Percentiles rank a stretch among this genome's conserved stretches.
phyloP scores from a whole-genome alignment of 2,329 filamentous ascomycete genomes.

The Phoma herbarum region DNA sequence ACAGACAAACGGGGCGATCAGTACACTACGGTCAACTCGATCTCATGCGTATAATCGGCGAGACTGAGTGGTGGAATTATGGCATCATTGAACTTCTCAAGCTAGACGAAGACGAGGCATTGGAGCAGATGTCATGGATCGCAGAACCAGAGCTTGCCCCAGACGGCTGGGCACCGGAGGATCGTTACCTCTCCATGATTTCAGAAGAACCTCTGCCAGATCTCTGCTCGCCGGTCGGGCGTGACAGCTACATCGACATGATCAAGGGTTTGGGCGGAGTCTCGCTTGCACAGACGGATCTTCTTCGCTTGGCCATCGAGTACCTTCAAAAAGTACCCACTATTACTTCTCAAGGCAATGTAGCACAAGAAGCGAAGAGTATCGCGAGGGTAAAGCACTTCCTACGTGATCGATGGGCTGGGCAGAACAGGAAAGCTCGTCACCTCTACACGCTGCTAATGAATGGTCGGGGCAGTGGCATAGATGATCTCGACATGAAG shows the following conservation, averaged over 20 bases:
- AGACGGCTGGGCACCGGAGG: neutral
- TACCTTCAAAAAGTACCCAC: slow-evolving; percentile 1
- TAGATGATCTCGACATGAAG: neutral
- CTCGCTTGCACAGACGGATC: neutral
- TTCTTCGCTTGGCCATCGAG: neutral
- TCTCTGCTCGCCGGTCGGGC: neutral
- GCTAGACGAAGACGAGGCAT: neutral
- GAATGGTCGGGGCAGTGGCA: neutral
- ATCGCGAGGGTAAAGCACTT: neutral
- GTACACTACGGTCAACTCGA: neutral
- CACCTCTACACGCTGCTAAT: neutral
- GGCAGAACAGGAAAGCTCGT: neutral
- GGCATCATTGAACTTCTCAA: neutral
- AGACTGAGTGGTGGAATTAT: neutral
- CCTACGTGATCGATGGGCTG: neutral
- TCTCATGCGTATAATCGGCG: neutral
- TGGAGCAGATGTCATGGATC: slow-evolving; percentile 8
- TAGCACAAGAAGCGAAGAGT: neutral
- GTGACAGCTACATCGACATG: neutral
- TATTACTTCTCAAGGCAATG: neutral
- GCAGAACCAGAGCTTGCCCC: neutral
- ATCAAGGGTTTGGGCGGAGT: neutral
- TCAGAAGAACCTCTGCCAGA: neutral
- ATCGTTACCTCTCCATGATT: neutral
- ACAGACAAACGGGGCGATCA: neutral